Conservation (phyloP, 163 green algal species). For the Scenedesmus sp. region DNA sequence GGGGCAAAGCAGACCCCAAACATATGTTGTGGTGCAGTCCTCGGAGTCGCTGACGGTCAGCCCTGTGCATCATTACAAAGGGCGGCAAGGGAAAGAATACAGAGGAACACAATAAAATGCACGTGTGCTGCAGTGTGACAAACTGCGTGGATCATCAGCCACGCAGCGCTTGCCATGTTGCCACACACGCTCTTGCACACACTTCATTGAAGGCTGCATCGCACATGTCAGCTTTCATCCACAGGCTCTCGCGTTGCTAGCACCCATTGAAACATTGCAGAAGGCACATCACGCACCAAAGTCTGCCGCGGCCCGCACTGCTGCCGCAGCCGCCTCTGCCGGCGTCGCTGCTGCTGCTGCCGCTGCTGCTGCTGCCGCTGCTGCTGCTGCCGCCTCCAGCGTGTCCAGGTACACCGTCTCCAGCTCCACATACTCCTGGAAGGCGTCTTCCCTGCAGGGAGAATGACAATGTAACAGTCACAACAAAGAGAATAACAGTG, state of each 20-base stretch:
- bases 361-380: slow-evolving; percentile 6
- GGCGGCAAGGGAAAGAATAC: too few relatives aligned
- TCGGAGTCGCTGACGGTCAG: too few relatives aligned
- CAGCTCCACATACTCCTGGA: slow-evolving; percentile 80
- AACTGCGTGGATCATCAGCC: neutral
- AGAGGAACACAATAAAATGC: too few relatives aligned
- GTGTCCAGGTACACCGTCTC: slow-evolving; percentile 77
- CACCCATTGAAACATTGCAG: too few relatives aligned
- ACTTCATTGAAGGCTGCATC: too few relatives aligned
- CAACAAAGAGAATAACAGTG: neutral
- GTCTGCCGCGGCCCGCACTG: slow-evolving; percentile 9
- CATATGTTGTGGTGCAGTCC: too few relatives aligned
- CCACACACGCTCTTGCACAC: too few relatives aligned
- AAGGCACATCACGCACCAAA: slow-evolving; percentile 37
- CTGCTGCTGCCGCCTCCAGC: slow-evolving; percentile 38
- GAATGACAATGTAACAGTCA: neutral
- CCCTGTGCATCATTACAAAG: too few relatives aligned
- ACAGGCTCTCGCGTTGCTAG: too few relatives aligned
- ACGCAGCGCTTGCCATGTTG: neutral
- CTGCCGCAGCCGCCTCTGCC: slow-evolving; percentile 11
- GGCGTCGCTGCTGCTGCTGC: neutral
- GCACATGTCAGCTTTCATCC: too few relatives aligned
- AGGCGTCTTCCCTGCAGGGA: slow-evolving; percentile 47
- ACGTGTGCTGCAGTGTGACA: too few relatives aligned
- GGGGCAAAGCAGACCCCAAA: too few relatives aligned